These are phyloP conservation scores for Dryadomyces sulphureus DNA, from an alignment of 2,329 filamentous ascomycete genomes.

Conservation along the genomic window DNA sequence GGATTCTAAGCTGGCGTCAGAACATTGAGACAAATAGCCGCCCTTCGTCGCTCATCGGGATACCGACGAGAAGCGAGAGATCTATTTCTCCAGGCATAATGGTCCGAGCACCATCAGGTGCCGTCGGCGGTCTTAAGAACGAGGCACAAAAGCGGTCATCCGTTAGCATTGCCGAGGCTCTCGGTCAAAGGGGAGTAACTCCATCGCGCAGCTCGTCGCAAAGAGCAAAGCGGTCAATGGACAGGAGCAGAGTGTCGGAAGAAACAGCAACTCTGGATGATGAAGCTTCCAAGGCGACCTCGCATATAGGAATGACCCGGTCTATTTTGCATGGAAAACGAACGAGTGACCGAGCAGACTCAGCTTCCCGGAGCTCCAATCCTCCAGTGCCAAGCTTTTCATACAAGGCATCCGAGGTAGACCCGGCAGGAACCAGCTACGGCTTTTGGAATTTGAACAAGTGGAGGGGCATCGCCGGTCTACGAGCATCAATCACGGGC, in stretches of 20 bases:
- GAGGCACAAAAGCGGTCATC: constrained; percentile 32
- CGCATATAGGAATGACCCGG: not conserved
- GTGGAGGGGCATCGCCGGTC: constrained; percentile 30
- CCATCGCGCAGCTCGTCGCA: constrained; percentile 22
- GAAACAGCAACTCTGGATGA: not conserved
- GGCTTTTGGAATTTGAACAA: constrained; percentile 44
- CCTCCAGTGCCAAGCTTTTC: constrained; percentile 42
- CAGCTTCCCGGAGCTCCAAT: constrained; percentile 12
- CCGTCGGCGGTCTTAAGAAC: constrained; percentile 25
- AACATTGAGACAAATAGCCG: constrained; percentile 30
- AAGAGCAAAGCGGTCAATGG: not conserved
- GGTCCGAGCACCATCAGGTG: constrained; percentile 20
- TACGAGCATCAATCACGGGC: constrained; percentile 12
- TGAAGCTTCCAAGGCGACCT: not conserved
- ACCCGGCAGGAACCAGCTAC: constrained; percentile 25
- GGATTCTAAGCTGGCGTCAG: constrained; percentile 81
- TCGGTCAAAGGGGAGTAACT: constrained; percentile 16
- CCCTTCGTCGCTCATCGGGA: constrained; percentile 17
- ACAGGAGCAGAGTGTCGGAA: not conserved
- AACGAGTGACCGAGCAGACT: not conserved
- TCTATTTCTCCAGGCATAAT: constrained; percentile 40
- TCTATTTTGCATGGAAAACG: not conserved
- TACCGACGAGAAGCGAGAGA: constrained; percentile 32
- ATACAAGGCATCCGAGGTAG: constrained; percentile 27
- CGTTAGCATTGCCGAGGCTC: constrained; percentile 9